Evolutionary conservation across 768 basidiomycete species (phyloP).

Genomic region (Pisolithus microcarpus): DNA sequence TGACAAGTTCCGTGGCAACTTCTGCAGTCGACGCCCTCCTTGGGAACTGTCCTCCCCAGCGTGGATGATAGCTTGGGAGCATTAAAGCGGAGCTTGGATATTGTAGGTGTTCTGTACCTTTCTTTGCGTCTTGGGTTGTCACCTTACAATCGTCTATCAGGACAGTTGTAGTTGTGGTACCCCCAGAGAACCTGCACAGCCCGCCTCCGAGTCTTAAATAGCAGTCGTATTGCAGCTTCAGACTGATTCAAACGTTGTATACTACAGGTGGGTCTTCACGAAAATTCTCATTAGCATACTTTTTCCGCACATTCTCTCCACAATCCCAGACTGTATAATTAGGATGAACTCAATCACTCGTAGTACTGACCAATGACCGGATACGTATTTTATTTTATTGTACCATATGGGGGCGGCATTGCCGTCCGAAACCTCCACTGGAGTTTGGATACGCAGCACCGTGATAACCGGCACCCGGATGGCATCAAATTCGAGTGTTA

Average conservation of each 20-base stretch:
- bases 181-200: neutral
- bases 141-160: neutral
- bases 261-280: neutral
- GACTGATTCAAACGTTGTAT: neutral
- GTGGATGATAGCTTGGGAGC: neutral
- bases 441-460: too few species aligned
- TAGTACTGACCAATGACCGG: neutral
- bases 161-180: neutral
- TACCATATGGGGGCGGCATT: too few species aligned
- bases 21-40: neutral
- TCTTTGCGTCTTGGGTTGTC: neutral
- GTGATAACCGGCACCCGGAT: too few species aligned
- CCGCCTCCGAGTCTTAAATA: neutral
- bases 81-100: neutral
- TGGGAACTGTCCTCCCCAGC: neutral
- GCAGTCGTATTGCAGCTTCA: neutral
- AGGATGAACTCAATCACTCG: neutral
- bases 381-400: neutral
- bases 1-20: neutral
- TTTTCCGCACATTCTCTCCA: neutral
- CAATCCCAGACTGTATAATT: neutral
- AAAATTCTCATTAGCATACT: neutral
- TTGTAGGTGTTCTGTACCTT: neutral
- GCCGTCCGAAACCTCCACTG: too few species aligned
- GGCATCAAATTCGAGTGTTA: too few species aligned